Evolutionary conservation across 495 filamentous ascomycete genomes (phyloP).

Genomic region (Penicillium goetzii): DNA sequence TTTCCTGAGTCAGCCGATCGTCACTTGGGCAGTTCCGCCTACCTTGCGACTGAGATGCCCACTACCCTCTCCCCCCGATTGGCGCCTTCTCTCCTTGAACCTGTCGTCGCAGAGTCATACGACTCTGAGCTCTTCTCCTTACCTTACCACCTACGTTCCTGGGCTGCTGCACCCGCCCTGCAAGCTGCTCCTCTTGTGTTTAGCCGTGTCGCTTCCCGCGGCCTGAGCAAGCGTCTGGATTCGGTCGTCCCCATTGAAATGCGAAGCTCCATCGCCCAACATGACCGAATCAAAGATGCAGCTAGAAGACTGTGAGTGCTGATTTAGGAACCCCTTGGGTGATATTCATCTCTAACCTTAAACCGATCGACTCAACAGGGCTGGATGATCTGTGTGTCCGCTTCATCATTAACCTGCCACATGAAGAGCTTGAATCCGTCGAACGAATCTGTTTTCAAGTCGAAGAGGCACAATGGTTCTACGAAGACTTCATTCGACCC

Average conservation of each 20-base stretch:
- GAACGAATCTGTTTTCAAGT: conserved; percentile 97
- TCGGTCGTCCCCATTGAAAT: conserved; percentile 46
- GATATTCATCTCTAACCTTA: conserved; percentile 13
- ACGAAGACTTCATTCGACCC: conserved; percentile 97
- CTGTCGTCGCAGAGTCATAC: conserved; percentile 10
- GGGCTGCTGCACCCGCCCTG: conserved; percentile 37
- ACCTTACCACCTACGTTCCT: conserved; percentile 22
- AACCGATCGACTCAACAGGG: conserved; percentile 55
- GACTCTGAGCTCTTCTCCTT: background rate
- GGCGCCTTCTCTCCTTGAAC: conserved; percentile 12
- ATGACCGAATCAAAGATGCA: conserved; percentile 83
- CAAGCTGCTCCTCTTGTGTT: conserved; percentile 35
- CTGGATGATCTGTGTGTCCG: conserved; percentile 93
- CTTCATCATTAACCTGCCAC: conserved; percentile 94
- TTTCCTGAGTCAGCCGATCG: conserved; percentile 29
- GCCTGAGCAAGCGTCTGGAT: conserved; percentile 27
- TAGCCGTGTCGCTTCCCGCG: conserved; percentile 28
- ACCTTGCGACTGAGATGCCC: conserved; percentile 10
- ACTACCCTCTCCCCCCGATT: conserved; percentile 19
- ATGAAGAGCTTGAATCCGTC: conserved; percentile 84
- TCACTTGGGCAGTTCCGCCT: conserved; percentile 23
- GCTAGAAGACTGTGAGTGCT: conserved; percentile 81
- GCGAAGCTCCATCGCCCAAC: conserved; percentile 48
- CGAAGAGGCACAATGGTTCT: conserved; percentile 99
- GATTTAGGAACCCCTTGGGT: conserved; percentile 9